phyloP scores from a whole-genome alignment of 2,329 filamentous ascomycete species.

The Penicillium sp. region DNA sequence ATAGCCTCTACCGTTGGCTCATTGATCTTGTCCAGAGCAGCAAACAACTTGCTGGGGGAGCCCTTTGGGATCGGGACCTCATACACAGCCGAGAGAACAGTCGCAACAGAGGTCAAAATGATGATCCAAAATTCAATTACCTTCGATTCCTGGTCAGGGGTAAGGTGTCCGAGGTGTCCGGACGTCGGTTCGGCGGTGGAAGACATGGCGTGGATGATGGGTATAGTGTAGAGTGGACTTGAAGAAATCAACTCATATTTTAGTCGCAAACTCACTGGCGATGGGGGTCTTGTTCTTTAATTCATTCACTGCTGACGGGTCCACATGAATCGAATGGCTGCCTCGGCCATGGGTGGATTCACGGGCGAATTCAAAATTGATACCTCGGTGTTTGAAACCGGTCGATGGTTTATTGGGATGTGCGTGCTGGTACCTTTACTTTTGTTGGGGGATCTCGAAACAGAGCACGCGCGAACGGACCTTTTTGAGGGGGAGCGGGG shows the following conservation, averaged over 20 bases:
- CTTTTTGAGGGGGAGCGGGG: neutral
- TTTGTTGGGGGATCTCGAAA: neutral
- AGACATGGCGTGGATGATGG: slow-evolving; percentile 6
- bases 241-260: neutral
- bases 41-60: slow-evolving; percentile 19
- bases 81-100: slow-evolving; percentile 21
- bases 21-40: slow-evolving; percentile 19
- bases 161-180: slow-evolving; percentile 69
- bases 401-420: neutral
- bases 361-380: neutral
- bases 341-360: neutral
- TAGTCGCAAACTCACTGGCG: neutral
- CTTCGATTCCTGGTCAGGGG: slow-evolving; percentile 78
- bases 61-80: slow-evolving; percentile 37
- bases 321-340: slow-evolving; percentile 1
- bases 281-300: neutral
- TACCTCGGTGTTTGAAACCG: slow-evolving; percentile 2
- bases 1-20: slow-evolving; percentile 24
- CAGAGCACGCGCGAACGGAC: neutral
- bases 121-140: slow-evolving; percentile 79
- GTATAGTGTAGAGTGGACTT: neutral
- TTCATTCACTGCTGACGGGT: neutral
- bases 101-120: slow-evolving; percentile 19
- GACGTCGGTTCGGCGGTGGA: slow-evolving; percentile 39
- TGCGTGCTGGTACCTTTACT: neutral